Conservation (phyloP, 2,329 filamentous ascomycete species). For the Pseudogymnoascus sp. region DNA sequence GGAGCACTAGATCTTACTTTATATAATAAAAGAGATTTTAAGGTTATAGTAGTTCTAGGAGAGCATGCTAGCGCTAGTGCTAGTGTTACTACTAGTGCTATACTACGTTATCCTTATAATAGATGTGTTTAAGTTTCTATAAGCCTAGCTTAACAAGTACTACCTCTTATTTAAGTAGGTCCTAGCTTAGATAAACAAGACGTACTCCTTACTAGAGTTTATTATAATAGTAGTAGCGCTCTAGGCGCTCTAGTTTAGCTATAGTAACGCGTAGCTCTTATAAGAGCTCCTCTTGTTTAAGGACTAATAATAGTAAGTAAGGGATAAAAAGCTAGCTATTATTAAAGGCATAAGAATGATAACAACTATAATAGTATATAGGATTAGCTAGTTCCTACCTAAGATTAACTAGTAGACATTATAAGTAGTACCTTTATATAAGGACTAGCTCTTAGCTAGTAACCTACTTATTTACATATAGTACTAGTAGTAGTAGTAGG, state of each 20-base stretch:
- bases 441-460: background rate
- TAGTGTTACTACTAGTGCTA: too few relatives aligned
- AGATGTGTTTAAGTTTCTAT: background rate
- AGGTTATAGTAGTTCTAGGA: background rate
- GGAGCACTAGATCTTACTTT: background rate
- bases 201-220: background rate
- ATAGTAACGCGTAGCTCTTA: background rate
- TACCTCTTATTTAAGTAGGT: too few relatives aligned
- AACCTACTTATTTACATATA: background rate
- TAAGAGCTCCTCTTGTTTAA: background rate
- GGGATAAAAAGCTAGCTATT: background rate
- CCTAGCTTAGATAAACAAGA: background rate
- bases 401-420: background rate
- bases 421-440: background rate
- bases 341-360: background rate
- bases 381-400: background rate
- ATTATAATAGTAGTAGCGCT: background rate
- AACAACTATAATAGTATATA: background rate
- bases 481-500: background rate
- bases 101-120: background rate
- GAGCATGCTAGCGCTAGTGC: background rate
- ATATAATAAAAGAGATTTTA: background rate
- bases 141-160: background rate
- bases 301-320: background rate
- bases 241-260: background rate